A percentile compares a stretch with the other conserved stretches of the same genome.
These are phyloP conservation scores for Lepidium didymum DNA, from an alignment of 345 rosid species.

Conservation along the genomic window DNA sequence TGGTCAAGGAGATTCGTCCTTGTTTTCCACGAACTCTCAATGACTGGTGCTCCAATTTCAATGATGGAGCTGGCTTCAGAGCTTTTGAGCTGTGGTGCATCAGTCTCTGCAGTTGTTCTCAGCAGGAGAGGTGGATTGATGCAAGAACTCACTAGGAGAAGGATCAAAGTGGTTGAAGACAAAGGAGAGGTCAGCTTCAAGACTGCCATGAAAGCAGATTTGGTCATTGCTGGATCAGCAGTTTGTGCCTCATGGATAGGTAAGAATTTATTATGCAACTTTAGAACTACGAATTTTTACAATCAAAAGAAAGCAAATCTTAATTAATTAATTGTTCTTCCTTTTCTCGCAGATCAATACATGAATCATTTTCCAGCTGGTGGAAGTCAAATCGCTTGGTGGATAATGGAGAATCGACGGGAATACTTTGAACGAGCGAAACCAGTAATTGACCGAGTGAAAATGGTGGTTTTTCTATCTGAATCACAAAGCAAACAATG, in stretches of 20 bases:
- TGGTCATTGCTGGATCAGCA: slow-evolving; percentile 92
- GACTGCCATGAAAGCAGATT: slow-evolving; percentile 88
- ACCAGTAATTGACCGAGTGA: slow-evolving; percentile 66
- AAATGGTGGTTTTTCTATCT: slow-evolving; percentile 70
- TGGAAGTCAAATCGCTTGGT: slow-evolving; percentile 91
- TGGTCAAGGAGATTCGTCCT: slow-evolving; percentile 92
- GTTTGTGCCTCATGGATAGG: slow-evolving; percentile 97
- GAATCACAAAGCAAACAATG: slow-evolving; percentile 78
- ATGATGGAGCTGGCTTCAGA: slow-evolving; percentile 97
- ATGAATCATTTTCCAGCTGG: slow-evolving; percentile 77
- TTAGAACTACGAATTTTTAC: not conserved
- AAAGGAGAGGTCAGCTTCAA: slow-evolving; percentile 86
- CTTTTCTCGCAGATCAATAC: slow-evolving; percentile 61
- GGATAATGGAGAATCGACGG: slow-evolving; percentile 95
- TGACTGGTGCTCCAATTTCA: slow-evolving; percentile 98
- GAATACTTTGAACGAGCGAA: slow-evolving; percentile 88
- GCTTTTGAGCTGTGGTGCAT: slow-evolving; percentile 96
- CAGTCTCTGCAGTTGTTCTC: slow-evolving; percentile 84
- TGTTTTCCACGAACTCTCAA: slow-evolving; percentile 86
- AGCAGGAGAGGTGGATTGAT: slow-evolving; percentile 88
- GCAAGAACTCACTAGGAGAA: slow-evolving; percentile 74
- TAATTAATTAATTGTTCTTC: not conserved
- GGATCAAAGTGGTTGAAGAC: slow-evolving; percentile 86
- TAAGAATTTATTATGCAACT: slow-evolving; percentile 25
- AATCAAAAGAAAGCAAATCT: not conserved